These are phyloP conservation scores for Myxozyma vanderwaltii DNA, from an alignment of 805 yeast genomes.

Conservation along the genomic window DNA sequence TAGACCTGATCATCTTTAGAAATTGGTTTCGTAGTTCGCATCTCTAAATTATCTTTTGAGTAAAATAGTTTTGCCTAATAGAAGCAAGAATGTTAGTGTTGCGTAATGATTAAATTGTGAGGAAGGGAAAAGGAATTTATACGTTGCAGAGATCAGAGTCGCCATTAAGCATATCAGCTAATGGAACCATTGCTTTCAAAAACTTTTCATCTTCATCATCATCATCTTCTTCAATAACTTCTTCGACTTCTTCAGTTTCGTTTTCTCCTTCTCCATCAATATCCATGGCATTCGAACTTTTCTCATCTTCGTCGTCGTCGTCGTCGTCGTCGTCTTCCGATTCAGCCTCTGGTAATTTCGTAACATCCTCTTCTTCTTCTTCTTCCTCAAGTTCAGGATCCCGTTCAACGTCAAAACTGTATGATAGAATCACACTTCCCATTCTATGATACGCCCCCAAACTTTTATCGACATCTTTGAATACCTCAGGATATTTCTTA, in stretches of 20 bases:
- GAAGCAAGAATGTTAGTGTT: neutral
- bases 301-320: slow-evolving; percentile 39
- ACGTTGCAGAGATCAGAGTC: slow-evolving; percentile 80
- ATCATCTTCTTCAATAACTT: slow-evolving; percentile 29
- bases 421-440: slow-evolving; percentile 83
- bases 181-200: slow-evolving; percentile 84
- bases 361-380: slow-evolving; percentile 40
- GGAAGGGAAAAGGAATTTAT: no score
- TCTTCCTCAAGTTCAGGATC: slow-evolving; percentile 39
- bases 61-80: slow-evolving; percentile 39
- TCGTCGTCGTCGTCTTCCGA: slow-evolving; percentile 37
- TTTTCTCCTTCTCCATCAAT: slow-evolving; percentile 27
- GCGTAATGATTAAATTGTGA: neutral
- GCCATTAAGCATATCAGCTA: slow-evolving; percentile 89
- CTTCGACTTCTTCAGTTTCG: slow-evolving; percentile 32
- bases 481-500: slow-evolving; percentile 35
- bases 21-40: slow-evolving; percentile 69
- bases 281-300: slow-evolving; percentile 2
- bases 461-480: slow-evolving; percentile 43
- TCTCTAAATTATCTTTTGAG: slow-evolving; percentile 52
- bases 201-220: slow-evolving; percentile 42
- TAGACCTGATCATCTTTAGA: slow-evolving; percentile 70
- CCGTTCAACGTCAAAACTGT: slow-evolving; percentile 79
- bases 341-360: slow-evolving; percentile 26
- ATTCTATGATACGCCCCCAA: slow-evolving; percentile 65